Base-by-base conservation (phyloP, 2,329 filamentous ascomycete species). In the Celoporthe dispersa region DNA sequence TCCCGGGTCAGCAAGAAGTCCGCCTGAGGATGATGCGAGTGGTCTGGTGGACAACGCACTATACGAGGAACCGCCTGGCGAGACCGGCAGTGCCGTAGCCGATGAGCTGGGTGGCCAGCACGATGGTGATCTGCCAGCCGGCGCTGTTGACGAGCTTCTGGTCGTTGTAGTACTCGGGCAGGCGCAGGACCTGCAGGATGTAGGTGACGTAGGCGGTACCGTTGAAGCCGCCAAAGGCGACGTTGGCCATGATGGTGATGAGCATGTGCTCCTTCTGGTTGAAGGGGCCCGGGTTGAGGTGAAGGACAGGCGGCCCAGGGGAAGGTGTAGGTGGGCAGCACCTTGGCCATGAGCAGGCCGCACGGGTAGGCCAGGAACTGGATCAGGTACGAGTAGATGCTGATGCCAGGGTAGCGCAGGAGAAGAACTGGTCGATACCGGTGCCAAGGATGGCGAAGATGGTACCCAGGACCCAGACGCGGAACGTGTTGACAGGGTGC, bases 211-310 rank as follows among this genome's bases (percentile, higher is more conserved):
- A 70, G 1, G 68, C 64, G n/a, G 68, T 66, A 2, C 63, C 68
- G 57, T 66, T 69, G 41, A 66, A 69, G 3, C 67, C 67, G 12
- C 67, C 67, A 64, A 67, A 67, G 33, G 59, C 59, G n/a, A 86
- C 85, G 76, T 91, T 90, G 68, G 90, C 87, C 85, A 88, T 88
- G 76, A 88, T 86, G 39, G 84, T 83, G 71, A 88, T 85, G 64
- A 88, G 77, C 80, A 87, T 83, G 75, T 90, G 87, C 76, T 90
- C 87, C 78, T 90, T 90, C 74, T 84, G 84, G 67, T 84, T 85
- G 75, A 89, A 89, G 1, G 83, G 84, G 0, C 86, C 86, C 0
- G 87, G 86, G 74, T 88, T 88, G 19, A 88, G 80, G 81, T 83
- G 75, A 86, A 84, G 28, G 81, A 80, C 31, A 81, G 74, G 12